Percentiles rank a stretch among this genome's conserved stretches.
phyloP scores from a whole-genome alignment of 768 basidiomycete species.

The Serendipita sp. region DNA sequence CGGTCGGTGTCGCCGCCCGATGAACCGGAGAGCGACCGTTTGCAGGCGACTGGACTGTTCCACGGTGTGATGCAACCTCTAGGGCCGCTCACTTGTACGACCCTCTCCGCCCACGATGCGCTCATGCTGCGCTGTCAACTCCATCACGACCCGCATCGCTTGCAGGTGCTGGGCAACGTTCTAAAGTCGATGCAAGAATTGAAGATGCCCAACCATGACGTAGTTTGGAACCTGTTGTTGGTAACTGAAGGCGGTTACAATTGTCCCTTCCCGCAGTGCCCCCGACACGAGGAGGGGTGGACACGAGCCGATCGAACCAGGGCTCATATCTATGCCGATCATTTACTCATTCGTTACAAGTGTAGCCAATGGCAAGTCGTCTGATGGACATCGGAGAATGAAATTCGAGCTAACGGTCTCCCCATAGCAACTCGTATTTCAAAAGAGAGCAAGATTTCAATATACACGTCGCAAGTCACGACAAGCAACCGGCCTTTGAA shows the following conservation, averaged over 20 bases:
- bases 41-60: background rate
- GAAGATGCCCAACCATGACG: conserved; percentile 5
- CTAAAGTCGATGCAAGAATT: background rate
- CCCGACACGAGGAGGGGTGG: background rate
- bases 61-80: background rate
- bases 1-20: conserved; percentile 1
- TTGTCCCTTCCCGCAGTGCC: conserved; percentile 4
- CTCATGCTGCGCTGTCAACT: background rate
- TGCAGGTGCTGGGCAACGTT: background rate
- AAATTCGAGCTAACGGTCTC: background rate
- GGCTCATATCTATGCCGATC: conserved; percentile 6
- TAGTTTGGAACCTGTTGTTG: background rate
- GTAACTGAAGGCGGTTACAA: conserved; percentile 5
- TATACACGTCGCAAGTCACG: conserved; percentile 5
- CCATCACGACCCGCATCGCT: background rate
- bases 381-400: background rate
- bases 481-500: conserved; percentile 4
- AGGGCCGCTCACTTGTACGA: conserved; percentile 1
- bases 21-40: background rate
- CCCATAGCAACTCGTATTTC: conserved; percentile 3
- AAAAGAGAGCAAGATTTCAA: conserved; percentile 4
- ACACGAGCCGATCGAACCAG: conserved; percentile 1
- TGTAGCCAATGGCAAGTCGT: background rate
- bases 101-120: background rate
- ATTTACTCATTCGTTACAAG: conserved; percentile 3